Base-by-base conservation (phyloP, 2,329 filamentous ascomycete species). In the Dothiorella sarmentorum region DNA sequence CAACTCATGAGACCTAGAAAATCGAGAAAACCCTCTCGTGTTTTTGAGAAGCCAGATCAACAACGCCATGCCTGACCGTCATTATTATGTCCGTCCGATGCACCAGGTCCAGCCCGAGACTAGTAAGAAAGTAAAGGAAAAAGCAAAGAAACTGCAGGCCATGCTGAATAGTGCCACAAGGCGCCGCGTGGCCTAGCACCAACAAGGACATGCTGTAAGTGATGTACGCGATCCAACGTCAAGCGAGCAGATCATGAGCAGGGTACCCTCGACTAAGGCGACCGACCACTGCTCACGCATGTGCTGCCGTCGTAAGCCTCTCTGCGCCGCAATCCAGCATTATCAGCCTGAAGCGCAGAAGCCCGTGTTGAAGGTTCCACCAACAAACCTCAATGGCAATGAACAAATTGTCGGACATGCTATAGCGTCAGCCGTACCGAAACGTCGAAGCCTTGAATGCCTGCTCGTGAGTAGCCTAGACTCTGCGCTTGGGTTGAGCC, bases 401-500 rank as follows among this genome's bases (percentile, higher is more conserved):
- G 29, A 40, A 24, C 22, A 40, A 53, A 40, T 22, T 40, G 49
- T 35, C 49, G 15, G 11, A 53, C 27, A 53, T 40, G 49, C 49
- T 40, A 31, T 51, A 38, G 35, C 49, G 49, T 53, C 40, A 40
- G 33, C 29, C 49, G 49, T 53, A 31, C 29, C 49, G 24, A 53
- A 17, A 10, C 6, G 15, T 29, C 24, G 20, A 40, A 40, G 22
- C 15, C 33, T n/a, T 40, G 22, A 15, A 53, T 35, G 35, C 49
- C 49, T 53, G 49, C 24, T 20, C 7, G 37, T 53, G 49, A 13
- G 31, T 38, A 40, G 37, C 49, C 49, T 53, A 53, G 9, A 26
- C 56, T 15, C 56, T 63, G 31, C 70, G 69, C 67, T 73, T 75
- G 3, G 73, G 73, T 11, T 70, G 74, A 20, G 73, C 69, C 11